These are phyloP conservation scores for Zygosaccharomyces pseudobailii DNA, from an alignment of 1,139 yeast species.

Conservation along the genomic window DNA sequence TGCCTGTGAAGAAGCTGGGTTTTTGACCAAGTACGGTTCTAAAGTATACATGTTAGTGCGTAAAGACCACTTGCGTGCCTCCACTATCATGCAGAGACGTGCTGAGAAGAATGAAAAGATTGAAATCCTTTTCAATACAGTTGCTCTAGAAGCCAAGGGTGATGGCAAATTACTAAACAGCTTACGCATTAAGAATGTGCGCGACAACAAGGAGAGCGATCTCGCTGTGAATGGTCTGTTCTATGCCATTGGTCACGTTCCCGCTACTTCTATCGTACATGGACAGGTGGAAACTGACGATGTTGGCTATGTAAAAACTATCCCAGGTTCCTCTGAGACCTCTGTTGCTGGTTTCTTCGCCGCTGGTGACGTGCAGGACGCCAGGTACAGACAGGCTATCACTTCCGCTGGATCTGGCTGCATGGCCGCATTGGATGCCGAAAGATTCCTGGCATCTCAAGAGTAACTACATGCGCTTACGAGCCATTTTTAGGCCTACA, in stretches of 20 bases:
- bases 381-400: conserved; percentile 95
- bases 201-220: conserved; percentile 63
- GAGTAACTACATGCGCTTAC: conserved; percentile 36
- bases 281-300: conserved; percentile 81
- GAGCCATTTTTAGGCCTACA: background rate
- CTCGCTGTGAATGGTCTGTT: conserved; percentile 85
- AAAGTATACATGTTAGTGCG: conserved; percentile 91
- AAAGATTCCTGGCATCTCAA: conserved; percentile 70
- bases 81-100: conserved; percentile 94
- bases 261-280: conserved; percentile 80
- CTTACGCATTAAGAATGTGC: conserved; percentile 61
- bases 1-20: conserved; percentile 97
- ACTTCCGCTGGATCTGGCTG: conserved; percentile 99
- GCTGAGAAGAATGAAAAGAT: conserved; percentile 77
- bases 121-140: conserved; percentile 85
- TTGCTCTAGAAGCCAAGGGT: conserved; percentile 84
- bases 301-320: conserved; percentile 80
- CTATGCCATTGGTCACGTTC: conserved; percentile 96
- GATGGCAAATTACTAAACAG: conserved; percentile 71
- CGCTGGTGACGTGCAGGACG: conserved; percentile 99
- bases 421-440: conserved; percentile 98
- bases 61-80: conserved; percentile 90
- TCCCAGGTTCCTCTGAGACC: conserved; percentile 83
- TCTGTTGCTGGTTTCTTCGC: conserved; percentile 93
- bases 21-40: conserved; percentile 93